These are phyloP conservation scores for Themeda triandra DNA, from an alignment of 176 grass and related monocot species.

Conservation along the genomic window DNA sequence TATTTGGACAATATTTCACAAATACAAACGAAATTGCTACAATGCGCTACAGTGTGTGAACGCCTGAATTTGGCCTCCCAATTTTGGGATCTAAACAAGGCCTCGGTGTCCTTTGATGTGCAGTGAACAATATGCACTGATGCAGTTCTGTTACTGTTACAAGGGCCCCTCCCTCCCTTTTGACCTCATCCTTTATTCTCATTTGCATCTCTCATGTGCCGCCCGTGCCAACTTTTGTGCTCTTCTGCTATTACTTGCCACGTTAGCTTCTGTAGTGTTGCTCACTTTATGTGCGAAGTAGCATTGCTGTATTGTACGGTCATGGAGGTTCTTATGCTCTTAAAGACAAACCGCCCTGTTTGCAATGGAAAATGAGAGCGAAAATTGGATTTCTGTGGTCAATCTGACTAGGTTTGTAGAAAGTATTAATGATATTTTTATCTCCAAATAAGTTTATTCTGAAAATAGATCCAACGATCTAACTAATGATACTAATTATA, in stretches of 20 bases:
- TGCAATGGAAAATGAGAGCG: not conserved
- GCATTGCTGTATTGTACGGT: not conserved
- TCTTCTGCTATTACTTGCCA: not conserved
- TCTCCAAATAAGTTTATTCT: not conserved
- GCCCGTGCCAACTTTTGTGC: slow-evolving; percentile 20
- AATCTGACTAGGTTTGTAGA: no score
- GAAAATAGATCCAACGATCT: no score
- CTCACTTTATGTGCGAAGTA: not conserved
- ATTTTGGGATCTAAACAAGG: no score
- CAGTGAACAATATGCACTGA: slow-evolving; percentile 26
- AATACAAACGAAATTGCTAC: no score
- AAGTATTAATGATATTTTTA: not conserved
- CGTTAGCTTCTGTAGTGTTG: not conserved
- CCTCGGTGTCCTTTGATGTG: slow-evolving; percentile 35
- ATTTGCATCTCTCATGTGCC: slow-evolving; percentile 17
- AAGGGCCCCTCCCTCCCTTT: slow-evolving; percentile 33
- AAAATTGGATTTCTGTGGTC: not conserved
- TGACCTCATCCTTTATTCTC: slow-evolving; percentile 33
- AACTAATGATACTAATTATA: not conserved
- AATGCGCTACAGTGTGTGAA: no score
- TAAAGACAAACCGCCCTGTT: not conserved
- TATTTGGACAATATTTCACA: no score
- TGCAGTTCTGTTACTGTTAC: slow-evolving; percentile 24
- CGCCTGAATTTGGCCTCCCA: no score
- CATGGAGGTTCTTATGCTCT: not conserved